Conservation (phyloP, 2,329 filamentous ascomycete species). For the Sporothrix phasma region DNA sequence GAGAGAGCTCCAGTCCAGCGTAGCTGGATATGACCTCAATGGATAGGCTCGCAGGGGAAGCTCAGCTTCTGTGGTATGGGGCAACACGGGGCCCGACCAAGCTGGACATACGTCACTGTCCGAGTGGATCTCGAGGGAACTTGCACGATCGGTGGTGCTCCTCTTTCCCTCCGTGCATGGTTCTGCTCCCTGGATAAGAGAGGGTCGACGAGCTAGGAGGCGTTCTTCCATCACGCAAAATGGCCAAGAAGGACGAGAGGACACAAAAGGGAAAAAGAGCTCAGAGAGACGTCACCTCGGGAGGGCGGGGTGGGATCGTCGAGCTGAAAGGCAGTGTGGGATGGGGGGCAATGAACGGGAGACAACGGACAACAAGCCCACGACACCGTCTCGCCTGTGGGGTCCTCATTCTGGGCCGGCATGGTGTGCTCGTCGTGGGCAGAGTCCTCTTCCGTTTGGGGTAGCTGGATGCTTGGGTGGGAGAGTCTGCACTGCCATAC, state of each 20-base stretch:
- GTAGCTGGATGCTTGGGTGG: not conserved
- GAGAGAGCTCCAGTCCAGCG: too few species aligned
- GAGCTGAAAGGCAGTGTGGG: conserved; percentile 1
- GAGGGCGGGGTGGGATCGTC: not conserved
- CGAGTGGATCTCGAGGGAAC: not conserved
- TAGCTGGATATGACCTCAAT: conserved; percentile 5
- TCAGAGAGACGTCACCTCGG: not conserved
- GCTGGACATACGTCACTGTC: not conserved
- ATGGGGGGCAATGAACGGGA: not conserved
- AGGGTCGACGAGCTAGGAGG: not conserved
- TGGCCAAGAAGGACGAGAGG: too few species aligned
- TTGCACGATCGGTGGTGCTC: too few species aligned
- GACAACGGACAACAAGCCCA: not conserved
- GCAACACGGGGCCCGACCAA: not conserved
- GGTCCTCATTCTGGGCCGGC: conserved; percentile 10
- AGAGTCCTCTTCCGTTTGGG: not conserved
- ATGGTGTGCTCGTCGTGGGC: conserved; percentile 10
- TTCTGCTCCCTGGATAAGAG: not conserved
- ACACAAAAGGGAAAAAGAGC: not conserved
- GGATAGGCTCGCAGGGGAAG: not conserved
- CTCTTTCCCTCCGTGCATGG: too few species aligned
- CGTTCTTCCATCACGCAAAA: not conserved
- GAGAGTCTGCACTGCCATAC: not conserved
- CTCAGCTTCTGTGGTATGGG: not conserved
- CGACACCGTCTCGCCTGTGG: not conserved